A percentile compares a stretch with the other conserved stretches of the same genome.
These are phyloP conservation scores for Chrysanthemum makinoi DNA, from an alignment of 129 eudicot genomes.

Conservation along the genomic window DNA sequence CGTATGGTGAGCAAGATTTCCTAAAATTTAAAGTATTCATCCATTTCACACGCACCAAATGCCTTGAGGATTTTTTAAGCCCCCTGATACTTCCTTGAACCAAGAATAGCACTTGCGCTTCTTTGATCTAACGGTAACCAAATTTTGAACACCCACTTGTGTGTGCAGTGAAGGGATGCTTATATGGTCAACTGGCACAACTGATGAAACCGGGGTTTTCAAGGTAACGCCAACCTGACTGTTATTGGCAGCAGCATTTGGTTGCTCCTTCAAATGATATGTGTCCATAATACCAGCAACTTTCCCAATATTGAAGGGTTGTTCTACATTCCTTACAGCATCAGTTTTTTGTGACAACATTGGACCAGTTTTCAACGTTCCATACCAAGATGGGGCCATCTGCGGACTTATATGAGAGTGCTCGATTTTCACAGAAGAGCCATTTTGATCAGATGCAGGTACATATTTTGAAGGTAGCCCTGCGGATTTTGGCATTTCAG, in stretches of 20 bases:
- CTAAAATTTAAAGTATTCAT: neutral
- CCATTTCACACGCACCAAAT: slow-evolving; percentile 47
- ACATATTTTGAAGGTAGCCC: slow-evolving; percentile 41
- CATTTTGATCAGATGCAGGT: slow-evolving; percentile 32
- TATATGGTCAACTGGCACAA: slow-evolving; percentile 32
- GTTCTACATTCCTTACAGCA: slow-evolving; percentile 38
- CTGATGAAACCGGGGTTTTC: slow-evolving; percentile 31
- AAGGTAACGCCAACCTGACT: slow-evolving; percentile 31
- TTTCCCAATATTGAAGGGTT: slow-evolving; percentile 36
- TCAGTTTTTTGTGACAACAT: slow-evolving; percentile 41
- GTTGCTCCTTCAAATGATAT: slow-evolving; percentile 38
- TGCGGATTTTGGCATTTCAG: slow-evolving; percentile 38
- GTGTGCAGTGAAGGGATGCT: slow-evolving; percentile 32
- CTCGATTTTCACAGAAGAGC: slow-evolving; percentile 36
- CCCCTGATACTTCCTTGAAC: slow-evolving; percentile 56
- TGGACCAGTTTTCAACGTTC: slow-evolving; percentile 63
- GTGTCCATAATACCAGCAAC: slow-evolving; percentile 39
- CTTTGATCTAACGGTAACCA: slow-evolving; percentile 38
- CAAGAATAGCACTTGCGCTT: slow-evolving; percentile 66
- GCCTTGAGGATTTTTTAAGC: slow-evolving; percentile 34
- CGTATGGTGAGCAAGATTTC: no score
- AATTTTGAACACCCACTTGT: slow-evolving; percentile 25
- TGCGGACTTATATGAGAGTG: slow-evolving; percentile 61
- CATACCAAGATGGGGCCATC: slow-evolving; percentile 90
- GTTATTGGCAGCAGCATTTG: slow-evolving; percentile 34